A percentile compares a stretch with the other conserved stretches of the same genome.
Conservation (phyloP, 106 monocot genomes). For the Acorus calamus region DNA sequence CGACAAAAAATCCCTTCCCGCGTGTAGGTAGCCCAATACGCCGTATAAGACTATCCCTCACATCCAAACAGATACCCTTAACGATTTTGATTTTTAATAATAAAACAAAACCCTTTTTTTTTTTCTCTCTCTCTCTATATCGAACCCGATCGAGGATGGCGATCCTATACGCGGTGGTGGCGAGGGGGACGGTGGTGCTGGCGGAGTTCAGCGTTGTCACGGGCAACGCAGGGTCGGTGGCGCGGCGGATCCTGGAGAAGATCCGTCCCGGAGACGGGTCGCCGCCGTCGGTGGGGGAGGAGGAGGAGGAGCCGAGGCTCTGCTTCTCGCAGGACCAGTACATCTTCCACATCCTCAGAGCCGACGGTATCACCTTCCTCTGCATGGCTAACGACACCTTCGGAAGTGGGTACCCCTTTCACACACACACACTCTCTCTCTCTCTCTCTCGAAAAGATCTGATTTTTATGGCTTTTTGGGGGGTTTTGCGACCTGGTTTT, state of each 20-base stretch:
- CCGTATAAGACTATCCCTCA: too few relatives aligned
- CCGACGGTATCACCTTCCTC: slow-evolving; percentile 75
- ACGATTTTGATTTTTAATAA: too few relatives aligned
- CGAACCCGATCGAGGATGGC: slow-evolving; percentile 31
- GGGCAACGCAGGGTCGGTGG: slow-evolving; percentile 80
- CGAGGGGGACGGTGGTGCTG: slow-evolving; percentile 80
- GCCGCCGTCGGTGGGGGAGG: too few relatives aligned
- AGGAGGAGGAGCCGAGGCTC: slow-evolving; percentile 37
- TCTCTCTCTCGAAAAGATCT: too few relatives aligned
- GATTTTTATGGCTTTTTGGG: too few relatives aligned
- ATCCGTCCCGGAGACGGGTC: slow-evolving; percentile 19
- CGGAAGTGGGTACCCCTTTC: slow-evolving; percentile 49
- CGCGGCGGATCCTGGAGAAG: slow-evolving; percentile 86
- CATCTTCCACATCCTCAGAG: slow-evolving; percentile 84
- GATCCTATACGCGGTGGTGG: slow-evolving; percentile 93
- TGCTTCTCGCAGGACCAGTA: slow-evolving; percentile 95
- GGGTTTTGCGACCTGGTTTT: too few relatives aligned
- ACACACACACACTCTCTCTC: background rate
- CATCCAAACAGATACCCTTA: too few relatives aligned
- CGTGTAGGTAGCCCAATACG: too few relatives aligned
- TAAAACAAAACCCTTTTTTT: too few relatives aligned
- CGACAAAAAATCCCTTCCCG: too few relatives aligned
- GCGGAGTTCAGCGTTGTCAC: slow-evolving; percentile 88
- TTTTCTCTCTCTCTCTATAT: too few relatives aligned
- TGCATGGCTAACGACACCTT: slow-evolving; percentile 99